A percentile compares a stretch with the other conserved stretches of the same genome.
Evolutionary conservation across 78 protist genomes (phyloP).

Genomic region (Pelomyxa schiedti): DNA sequence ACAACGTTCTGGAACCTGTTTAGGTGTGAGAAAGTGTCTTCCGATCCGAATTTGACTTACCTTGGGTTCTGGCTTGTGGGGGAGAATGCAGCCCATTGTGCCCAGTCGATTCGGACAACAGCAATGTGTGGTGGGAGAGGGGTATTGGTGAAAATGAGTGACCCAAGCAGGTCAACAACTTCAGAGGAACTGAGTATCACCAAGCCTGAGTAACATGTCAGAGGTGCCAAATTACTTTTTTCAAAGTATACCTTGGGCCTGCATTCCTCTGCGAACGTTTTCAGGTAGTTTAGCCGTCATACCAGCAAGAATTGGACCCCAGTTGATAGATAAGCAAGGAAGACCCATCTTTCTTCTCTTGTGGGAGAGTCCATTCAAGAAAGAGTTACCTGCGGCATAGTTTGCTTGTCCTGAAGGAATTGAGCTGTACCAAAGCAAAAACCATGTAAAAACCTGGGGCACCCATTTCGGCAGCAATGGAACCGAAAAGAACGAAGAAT

Average conservation of each 20-base stretch:
- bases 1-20: not conserved
- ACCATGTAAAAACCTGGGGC: too few relatives aligned
- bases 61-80: not conserved
- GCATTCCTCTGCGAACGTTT: not conserved
- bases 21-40: too few relatives aligned
- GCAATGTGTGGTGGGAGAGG: not conserved
- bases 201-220: too few relatives aligned
- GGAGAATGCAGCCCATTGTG: not conserved
- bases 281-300: not conserved
- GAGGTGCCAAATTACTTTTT: too few relatives aligned
- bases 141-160: not conserved
- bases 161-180: not conserved
- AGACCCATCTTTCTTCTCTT: not conserved
- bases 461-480: constrained; percentile 28
- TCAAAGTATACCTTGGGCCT: not conserved
- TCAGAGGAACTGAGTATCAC: not conserved
- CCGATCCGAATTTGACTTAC: too few relatives aligned
- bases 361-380: constrained; percentile 34
- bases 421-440: too few relatives aligned
- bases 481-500: constrained; percentile 19
- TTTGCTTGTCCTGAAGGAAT: constrained; percentile 55
- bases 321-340: not conserved
- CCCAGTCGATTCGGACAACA: not conserved
- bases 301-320: not conserved
- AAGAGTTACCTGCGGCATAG: constrained; percentile 57